Conservation (phyloP, 2,329 filamentous ascomycete genomes). For the Colletotrichum tabaci region DNA sequence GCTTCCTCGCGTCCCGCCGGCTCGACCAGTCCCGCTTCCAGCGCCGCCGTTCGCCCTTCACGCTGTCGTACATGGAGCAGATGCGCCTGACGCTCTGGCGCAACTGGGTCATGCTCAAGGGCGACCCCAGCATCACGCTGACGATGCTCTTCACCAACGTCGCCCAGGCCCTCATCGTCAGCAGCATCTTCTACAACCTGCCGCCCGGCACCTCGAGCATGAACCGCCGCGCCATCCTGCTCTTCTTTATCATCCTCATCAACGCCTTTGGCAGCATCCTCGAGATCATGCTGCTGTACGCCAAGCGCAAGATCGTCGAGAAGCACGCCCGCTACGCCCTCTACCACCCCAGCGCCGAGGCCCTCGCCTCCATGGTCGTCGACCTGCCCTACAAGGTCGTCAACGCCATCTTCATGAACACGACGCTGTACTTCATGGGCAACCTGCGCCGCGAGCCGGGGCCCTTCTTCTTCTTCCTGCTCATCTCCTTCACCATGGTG, state of each 20-base stretch:
- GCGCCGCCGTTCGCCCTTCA: constrained; percentile 63
- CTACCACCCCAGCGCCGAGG: constrained; percentile 55
- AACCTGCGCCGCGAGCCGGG: constrained; percentile 64
- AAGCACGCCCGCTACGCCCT: constrained; percentile 59
- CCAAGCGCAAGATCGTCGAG: constrained; percentile 55
- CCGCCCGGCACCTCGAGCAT: constrained; percentile 60
- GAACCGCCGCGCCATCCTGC: constrained; percentile 60
- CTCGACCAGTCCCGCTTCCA: constrained; percentile 50
- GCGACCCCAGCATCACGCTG: constrained; percentile 57
- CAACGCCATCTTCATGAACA: constrained; percentile 54
- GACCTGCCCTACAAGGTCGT: constrained; percentile 54
- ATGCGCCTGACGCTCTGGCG: constrained; percentile 59
- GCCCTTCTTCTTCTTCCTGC: constrained; percentile 76
- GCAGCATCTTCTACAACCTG: constrained; percentile 65
- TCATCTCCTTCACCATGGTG: constrained; percentile 72
- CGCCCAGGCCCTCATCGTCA: constrained; percentile 66
- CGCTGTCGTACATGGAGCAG: constrained; percentile 63
- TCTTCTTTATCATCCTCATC: constrained; percentile 69
- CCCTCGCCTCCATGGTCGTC: constrained; percentile 45
- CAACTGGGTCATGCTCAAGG: constrained; percentile 56
- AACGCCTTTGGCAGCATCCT: constrained; percentile 62
- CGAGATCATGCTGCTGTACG: constrained; percentile 56
- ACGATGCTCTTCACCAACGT: constrained; percentile 60
- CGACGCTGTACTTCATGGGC: constrained; percentile 60
- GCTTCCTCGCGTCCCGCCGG: constrained; percentile 29